These are phyloP conservation scores for Marasmius oreades DNA, from an alignment of 1,284 basidiomycete species.

Conservation along the genomic window DNA sequence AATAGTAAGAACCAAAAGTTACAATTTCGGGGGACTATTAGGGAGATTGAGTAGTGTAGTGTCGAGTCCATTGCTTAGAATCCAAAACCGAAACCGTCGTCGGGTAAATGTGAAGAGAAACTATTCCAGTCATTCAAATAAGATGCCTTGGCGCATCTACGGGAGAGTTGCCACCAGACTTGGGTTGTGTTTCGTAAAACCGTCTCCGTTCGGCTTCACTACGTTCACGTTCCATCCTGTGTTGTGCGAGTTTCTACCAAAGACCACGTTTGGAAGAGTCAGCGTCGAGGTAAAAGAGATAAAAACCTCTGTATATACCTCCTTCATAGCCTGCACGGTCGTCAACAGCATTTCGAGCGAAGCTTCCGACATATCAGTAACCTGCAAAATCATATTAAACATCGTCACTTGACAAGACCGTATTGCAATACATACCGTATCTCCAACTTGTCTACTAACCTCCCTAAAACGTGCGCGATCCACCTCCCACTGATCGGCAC, in stretches of 20 bases:
- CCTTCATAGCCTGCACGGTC: constrained; percentile 1
- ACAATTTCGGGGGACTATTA: too few species aligned
- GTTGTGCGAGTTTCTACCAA: not conserved
- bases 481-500: not conserved
- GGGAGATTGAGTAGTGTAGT: too few species aligned
- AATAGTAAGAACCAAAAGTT: too few species aligned
- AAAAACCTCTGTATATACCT: not conserved
- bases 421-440: constrained; percentile 4
- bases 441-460: constrained; percentile 1
- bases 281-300: not conserved
- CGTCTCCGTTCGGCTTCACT: not conserved
- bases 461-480: not conserved
- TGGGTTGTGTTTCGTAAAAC: not conserved
- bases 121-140: too few species aligned
- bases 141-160: too few species aligned
- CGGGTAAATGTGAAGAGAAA: too few species aligned
- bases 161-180: too few species aligned
- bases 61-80: too few species aligned
- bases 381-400: too few species aligned
- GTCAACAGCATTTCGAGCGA: constrained; percentile 2
- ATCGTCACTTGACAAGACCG: too few species aligned
- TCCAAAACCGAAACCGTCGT: too few species aligned
- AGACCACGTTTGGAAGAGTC: not conserved
- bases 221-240: not conserved
- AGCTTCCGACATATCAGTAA: constrained; percentile 5